These are phyloP conservation scores for Gastrolobium bilobum DNA, from an alignment of 306 rosid species.

Conservation along the genomic window DNA sequence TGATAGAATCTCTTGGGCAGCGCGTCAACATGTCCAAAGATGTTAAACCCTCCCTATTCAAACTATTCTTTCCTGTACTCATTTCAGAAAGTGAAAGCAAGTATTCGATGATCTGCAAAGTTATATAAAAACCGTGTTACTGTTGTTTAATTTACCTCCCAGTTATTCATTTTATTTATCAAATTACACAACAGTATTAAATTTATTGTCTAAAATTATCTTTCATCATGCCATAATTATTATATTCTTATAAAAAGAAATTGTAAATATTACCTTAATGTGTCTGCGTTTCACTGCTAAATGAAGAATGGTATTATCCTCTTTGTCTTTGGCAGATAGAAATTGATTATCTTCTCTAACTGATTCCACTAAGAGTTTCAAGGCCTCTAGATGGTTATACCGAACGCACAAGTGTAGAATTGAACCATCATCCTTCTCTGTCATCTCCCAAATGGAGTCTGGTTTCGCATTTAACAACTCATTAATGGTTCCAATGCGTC, in stretches of 20 bases:
- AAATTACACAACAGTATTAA: too few species aligned
- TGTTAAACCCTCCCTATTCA: conserved; percentile 8
- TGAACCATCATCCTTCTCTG: conserved; percentile 22
- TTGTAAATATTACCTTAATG: conserved; percentile 46
- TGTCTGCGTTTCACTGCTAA: conserved; percentile 41
- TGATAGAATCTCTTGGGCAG: conserved; percentile 3
- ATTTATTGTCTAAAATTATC: too few species aligned
- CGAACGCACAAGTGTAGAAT: conserved; percentile 45
- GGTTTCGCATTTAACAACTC: conserved; percentile 35
- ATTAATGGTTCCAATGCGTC: conserved; percentile 31
- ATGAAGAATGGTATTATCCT: conserved; percentile 40
- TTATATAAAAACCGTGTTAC: not conserved
- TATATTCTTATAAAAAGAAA: too few species aligned
- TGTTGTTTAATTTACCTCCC: not conserved
- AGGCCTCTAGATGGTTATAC: conserved; percentile 43
- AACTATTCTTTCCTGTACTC: not conserved
- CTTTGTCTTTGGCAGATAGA: conserved; percentile 26
- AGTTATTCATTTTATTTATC: too few species aligned
- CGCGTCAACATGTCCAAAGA: not conserved
- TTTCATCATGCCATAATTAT: too few species aligned
- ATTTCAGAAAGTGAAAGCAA: conserved; percentile 45
- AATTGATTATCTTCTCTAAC: conserved; percentile 33
- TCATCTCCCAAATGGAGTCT: not conserved
- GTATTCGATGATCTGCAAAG: conserved; percentile 46
- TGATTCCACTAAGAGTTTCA: conserved; percentile 40